Evolutionary conservation across 2,329 filamentous ascomycete species (phyloP), one percentile per base, ranked within the genome.

Genomic region (Ophiosphaerella herpotricha): DNA sequence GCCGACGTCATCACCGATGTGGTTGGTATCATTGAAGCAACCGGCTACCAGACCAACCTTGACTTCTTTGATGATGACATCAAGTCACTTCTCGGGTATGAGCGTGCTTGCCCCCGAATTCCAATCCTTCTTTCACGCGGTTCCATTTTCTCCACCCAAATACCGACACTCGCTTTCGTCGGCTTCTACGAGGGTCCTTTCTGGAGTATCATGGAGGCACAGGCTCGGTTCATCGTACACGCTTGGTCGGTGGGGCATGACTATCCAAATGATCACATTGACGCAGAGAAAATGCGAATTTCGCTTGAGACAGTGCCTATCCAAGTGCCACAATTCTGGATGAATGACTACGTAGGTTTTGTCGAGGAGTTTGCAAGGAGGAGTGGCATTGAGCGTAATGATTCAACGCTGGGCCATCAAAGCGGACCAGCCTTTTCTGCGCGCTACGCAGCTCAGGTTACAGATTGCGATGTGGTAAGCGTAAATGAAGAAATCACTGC

Each of bases 131-230:
- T 87, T 18, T 85, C 88, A 41, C 85, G 87, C 42, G 86, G 89
- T 56, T 83, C 82, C 1, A 86, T 85, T 12, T 77, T 86, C 47
- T 83, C 86, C 50, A 80, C 81, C 0, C 74, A 78, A 0, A 71
- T 91, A 0, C 81, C 86, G 0, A 82, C 82, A 5, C 74, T 94
- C 0, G 89, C 88, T 0, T 92, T 94, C 61, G 86, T 94, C 1
- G 90, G 90, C 0, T 91, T 91, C 72, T 95, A 95, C 66, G 82
- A 90, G 53, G 88, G 88, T 0, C 89, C 90, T 0, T 94, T 90
- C 68, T 95, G 90, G 90, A 88, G 88, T 1, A 85, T 91, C 0
- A 91, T 93, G 81, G 90, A 94, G 70, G 89, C 91, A 87, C 90
- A 95, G 72, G 86, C 90, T 2, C 82, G 87, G 1, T 81, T 89